These are phyloP conservation scores for Coprinellus micaceus DNA, from an alignment of 768 basidiomycete genomes.

Conservation along the genomic window DNA sequence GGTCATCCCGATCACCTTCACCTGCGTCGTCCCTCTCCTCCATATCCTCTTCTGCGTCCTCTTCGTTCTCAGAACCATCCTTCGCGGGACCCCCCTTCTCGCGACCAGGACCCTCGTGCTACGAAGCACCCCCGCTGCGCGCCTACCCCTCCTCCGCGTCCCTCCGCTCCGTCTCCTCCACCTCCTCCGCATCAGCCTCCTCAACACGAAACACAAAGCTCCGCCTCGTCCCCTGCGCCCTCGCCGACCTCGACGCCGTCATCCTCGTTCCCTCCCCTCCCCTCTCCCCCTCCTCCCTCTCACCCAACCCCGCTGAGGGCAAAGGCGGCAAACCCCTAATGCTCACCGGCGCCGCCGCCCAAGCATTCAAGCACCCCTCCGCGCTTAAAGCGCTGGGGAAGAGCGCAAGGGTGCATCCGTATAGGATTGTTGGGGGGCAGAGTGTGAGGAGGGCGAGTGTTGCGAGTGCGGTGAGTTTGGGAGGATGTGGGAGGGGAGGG, in stretches of 20 bases:
- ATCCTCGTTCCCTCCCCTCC: conserved; percentile 37
- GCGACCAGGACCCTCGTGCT: not conserved
- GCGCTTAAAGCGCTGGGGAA: conserved; percentile 36
- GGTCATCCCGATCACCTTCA: conserved; percentile 33
- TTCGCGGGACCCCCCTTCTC: not conserved
- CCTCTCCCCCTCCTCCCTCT: conserved; percentile 10
- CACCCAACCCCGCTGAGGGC: conserved; percentile 1
- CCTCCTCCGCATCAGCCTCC: conserved; percentile 9
- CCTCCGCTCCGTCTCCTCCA: conserved; percentile 9
- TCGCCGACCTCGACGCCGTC: conserved; percentile 48
- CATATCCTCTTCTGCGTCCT: not conserved
- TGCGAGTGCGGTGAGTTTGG: too few relatives aligned
- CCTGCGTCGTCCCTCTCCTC: conserved; percentile 9
- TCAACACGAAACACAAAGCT: conserved; percentile 22
- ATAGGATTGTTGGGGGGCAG: too few relatives aligned
- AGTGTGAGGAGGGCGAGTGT: too few relatives aligned
- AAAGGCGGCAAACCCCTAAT: conserved; percentile 34
- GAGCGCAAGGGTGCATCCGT: conserved; percentile 50
- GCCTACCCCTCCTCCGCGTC: too few relatives aligned
- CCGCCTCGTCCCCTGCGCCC: conserved; percentile 41
- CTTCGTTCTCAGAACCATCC: conserved; percentile 9
- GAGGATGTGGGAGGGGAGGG: too few relatives aligned
- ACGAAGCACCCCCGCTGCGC: too few relatives aligned
- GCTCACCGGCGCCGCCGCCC: conserved; percentile 44
- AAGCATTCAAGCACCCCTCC: conserved; percentile 32